Base-by-base conservation (phyloP, 495 filamentous ascomycete species). In the Neurospora africana region DNA sequence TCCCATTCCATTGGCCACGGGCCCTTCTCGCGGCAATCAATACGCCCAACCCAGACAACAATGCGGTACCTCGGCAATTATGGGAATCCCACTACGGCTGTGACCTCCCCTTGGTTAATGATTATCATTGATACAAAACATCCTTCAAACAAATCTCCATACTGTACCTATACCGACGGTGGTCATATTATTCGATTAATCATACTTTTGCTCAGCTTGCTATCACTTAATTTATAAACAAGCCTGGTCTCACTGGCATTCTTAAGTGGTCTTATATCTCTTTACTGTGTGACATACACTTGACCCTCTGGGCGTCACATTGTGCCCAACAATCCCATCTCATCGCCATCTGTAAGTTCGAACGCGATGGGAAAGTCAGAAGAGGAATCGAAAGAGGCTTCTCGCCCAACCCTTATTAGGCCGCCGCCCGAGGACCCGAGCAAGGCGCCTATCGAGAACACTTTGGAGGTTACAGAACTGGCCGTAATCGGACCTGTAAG, bases 401-500 rank as follows among this genome's bases (percentile, higher is more conserved):
- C 75, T 41, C 78, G 79, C 61, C 72, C 88, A 15, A 97, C 95
- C 2, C 85, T 98, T 61, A 89, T 96, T 70, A 86, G 89, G 73
- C 90, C 92, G 38, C 93, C 92, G 65, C 88, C 90, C 38, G 80
- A 87, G 69, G 89, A 95, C 80, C 81, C 87, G 30, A 87, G 88
- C 77, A 92, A 92, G 76, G 89, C 93, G 10, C 83, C 88, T 6
- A 95, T 99, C 75, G 95, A 99, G 83, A 94, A 94, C 81, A 88
- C 91, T 27, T 86, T 98, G 35, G 92, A 97, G 77, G 84, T 99
- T 77, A 95, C 91, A 3, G 88, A 91, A 33, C 82, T 98, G 44
- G 81, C 86, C 73, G 92, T 93, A 75, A 89, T 99, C 77, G 91
- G 92, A 41, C 92, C 92, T 69, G 91, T 93, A 85, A 75, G 87